Evolutionary conservation across 139 green algal genomes (phyloP).

Genomic region (Parachlorella kessleri): DNA sequence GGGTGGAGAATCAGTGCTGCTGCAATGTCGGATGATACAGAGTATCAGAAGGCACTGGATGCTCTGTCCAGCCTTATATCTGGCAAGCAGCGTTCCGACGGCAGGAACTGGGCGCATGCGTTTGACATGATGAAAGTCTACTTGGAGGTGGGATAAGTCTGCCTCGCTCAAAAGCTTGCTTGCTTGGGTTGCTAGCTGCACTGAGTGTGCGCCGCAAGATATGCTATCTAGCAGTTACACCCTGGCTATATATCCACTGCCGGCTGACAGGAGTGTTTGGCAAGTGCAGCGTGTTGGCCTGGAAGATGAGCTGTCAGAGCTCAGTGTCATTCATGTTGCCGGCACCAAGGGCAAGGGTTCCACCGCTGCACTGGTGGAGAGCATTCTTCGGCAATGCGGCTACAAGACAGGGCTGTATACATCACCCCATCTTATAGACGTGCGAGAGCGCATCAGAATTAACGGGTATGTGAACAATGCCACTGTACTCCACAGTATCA

Average conservation of each 20-base stretch:
- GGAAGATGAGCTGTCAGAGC: slow-evolving; percentile 51
- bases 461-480: slow-evolving; percentile 72
- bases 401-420: slow-evolving; percentile 91
- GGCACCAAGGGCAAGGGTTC: slow-evolving; percentile 96
- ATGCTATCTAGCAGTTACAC: too few relatives aligned
- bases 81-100: slow-evolving; percentile 54
- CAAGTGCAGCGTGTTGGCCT: slow-evolving; percentile 70
- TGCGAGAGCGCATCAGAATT: slow-evolving; percentile 86
- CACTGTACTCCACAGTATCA: too few relatives aligned
- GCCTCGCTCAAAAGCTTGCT: too few relatives aligned
- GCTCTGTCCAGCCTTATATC: slow-evolving; percentile 68
- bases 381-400: slow-evolving; percentile 71
- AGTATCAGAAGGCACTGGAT: slow-evolving; percentile 52
- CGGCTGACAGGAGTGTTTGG: too few relatives aligned
- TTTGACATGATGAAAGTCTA: slow-evolving; percentile 78
- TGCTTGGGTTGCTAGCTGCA: too few relatives aligned
- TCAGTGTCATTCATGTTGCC: slow-evolving; percentile 88
- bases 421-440: slow-evolving; percentile 87
- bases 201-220: too few relatives aligned
- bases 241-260: too few relatives aligned
- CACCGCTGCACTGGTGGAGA: slow-evolving; percentile 87
- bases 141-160: slow-evolving; percentile 75
- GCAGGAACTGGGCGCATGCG: slow-evolving; percentile 63
- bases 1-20: too few relatives aligned
- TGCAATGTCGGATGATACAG: slow-evolving; percentile 10